phyloP scores from a whole-genome alignment of 306 rosid species.

The Fragaria nilgerrensis region DNA sequence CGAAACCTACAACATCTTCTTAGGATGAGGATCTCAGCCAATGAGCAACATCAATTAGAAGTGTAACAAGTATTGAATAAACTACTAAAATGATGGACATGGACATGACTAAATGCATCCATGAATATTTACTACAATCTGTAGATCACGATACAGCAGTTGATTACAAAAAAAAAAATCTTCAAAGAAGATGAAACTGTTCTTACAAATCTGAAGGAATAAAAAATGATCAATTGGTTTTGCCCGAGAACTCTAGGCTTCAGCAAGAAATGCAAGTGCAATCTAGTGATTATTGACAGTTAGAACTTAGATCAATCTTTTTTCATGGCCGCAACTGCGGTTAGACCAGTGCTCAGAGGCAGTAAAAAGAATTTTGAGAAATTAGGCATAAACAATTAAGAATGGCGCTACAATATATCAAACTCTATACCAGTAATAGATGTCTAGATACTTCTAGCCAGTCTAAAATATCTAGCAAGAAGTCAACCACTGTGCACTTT shows the following conservation, averaged over 20 bases:
- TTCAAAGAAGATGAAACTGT: not conserved
- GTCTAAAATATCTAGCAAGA: not conserved
- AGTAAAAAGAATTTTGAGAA: not conserved
- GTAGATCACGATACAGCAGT: not conserved
- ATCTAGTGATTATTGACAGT: not conserved
- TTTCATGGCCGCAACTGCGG: not conserved
- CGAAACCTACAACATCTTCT: constrained; percentile 63
- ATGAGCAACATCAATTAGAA: constrained; percentile 13
- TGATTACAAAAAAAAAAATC: not conserved
- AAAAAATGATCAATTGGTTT: not conserved
- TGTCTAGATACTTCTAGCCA: not conserved
- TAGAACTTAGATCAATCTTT: not conserved
- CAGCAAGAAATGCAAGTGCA: not conserved
- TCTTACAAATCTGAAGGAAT: not conserved
- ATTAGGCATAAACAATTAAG: not conserved
- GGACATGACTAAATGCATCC: not conserved
- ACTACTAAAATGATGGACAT: not conserved
- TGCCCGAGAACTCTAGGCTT: not conserved
- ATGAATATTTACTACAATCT: not conserved
- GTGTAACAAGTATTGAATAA: constrained; percentile 9
- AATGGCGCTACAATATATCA: not conserved
- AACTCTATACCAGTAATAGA: not conserved
- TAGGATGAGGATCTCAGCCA: constrained; percentile 22
- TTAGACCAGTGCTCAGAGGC: not conserved
- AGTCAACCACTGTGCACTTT: not conserved